phyloP scores from a whole-genome alignment of 768 basidiomycete genomes.

The Suillus paluster region DNA sequence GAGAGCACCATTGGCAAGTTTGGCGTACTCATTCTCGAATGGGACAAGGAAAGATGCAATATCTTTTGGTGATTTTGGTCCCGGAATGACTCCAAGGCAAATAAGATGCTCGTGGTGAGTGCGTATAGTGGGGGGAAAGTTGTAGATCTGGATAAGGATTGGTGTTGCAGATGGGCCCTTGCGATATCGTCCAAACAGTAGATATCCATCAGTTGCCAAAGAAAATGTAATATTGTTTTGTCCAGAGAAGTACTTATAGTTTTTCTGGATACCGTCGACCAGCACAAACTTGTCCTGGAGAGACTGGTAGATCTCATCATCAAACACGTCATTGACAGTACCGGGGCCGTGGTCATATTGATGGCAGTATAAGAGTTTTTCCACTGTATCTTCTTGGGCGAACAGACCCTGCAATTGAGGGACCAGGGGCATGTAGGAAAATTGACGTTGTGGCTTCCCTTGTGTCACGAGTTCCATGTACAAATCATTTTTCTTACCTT shows the following conservation, averaged over 20 bases:
- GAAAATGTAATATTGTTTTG: constrained; percentile 46
- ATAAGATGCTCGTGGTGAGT: constrained; percentile 24
- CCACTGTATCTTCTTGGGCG: constrained; percentile 19
- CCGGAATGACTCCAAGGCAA: constrained; percentile 38
- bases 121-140: neutral
- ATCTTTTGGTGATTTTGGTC: constrained; percentile 37
- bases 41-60: constrained; percentile 39
- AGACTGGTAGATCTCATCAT: constrained; percentile 37
- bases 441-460: constrained; percentile 17
- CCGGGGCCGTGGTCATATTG: neutral
- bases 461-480: no score
- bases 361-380: constrained; percentile 31
- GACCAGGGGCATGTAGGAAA: constrained; percentile 45
- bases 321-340: constrained; percentile 1
- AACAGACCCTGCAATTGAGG: constrained; percentile 38
- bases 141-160: neutral
- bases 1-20: constrained; percentile 17
- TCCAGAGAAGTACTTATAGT: constrained; percentile 41
- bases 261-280: constrained; percentile 27
- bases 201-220: constrained; percentile 48
- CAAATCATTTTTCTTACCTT: no score
- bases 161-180: constrained; percentile 5
- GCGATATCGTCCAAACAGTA: constrained; percentile 36
- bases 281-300: constrained; percentile 30
- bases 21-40: constrained; percentile 17